A percentile compares a stretch with the other conserved stretches of the same genome.
Evolutionary conservation across 768 basidiomycete species (phyloP).

Genomic region (Lactarius psammicola): DNA sequence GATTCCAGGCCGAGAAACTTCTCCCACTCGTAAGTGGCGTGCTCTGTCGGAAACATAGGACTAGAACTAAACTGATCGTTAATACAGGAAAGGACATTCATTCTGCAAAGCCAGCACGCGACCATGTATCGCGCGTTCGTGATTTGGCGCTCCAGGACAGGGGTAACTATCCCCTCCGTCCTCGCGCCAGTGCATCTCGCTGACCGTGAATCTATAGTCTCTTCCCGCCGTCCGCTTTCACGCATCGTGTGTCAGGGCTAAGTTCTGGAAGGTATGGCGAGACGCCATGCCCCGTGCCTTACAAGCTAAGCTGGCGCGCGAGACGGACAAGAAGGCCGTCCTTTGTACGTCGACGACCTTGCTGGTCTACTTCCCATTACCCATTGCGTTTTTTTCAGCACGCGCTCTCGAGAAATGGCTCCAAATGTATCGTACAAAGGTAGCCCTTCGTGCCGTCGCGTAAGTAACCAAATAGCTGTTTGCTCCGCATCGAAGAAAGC

Average conservation of each 20-base stretch:
- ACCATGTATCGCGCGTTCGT: conserved; percentile 65
- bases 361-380: conserved; percentile 11
- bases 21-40: conserved; percentile 55
- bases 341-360: conserved; percentile 49
- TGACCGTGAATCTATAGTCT: conserved; percentile 45
- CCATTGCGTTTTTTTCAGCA: conserved; percentile 39
- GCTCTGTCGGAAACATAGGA: not conserved
- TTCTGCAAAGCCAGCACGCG: conserved; percentile 57
- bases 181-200: not conserved
- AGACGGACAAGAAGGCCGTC: conserved; percentile 50
- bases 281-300: conserved; percentile 68
- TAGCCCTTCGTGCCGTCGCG: conserved; percentile 80
- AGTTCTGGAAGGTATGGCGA: conserved; percentile 65
- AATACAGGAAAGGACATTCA: conserved; percentile 49
- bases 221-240: conserved; percentile 79
- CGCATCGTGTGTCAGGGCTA: conserved; percentile 56
- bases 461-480: conserved; percentile 43
- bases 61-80: conserved; percentile 9
- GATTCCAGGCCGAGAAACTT: conserved; percentile 61
- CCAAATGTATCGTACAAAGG: conserved; percentile 64
- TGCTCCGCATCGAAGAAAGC: conserved; percentile 18
- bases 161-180: conserved; percentile 39
- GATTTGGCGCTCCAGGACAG: conserved; percentile 73
- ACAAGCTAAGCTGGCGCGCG: conserved; percentile 63
- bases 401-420: conserved; percentile 62